Evolutionary conservation across 2,329 filamentous ascomycete genomes (phyloP).

Genomic region (Periglandula ipomoeae): DNA sequence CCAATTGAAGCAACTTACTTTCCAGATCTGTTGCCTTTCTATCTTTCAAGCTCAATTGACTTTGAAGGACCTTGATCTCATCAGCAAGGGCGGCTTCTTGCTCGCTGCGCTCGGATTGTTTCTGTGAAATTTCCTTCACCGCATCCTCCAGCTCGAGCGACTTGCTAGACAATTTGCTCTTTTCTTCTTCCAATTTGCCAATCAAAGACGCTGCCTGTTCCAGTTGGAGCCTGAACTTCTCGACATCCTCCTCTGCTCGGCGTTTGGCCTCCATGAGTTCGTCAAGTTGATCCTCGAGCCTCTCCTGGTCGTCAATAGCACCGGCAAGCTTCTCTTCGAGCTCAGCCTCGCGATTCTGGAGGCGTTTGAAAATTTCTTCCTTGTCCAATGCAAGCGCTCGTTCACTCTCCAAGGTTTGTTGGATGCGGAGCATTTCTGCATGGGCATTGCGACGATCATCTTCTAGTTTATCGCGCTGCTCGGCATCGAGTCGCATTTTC

Average conservation of each 20-base stretch:
- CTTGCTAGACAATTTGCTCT: slow-evolving; percentile 60
- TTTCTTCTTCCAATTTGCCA: slow-evolving; percentile 75
- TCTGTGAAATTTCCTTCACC: slow-evolving; percentile 59
- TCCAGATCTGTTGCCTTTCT: slow-evolving; percentile 85
- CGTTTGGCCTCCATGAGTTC: slow-evolving; percentile 83
- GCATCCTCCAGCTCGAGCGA: slow-evolving; percentile 61
- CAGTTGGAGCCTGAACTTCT: slow-evolving; percentile 68
- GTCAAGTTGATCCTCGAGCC: slow-evolving; percentile 87
- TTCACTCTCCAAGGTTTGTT: slow-evolving; percentile 92
- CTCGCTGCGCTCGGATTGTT: slow-evolving; percentile 63
- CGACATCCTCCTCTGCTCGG: slow-evolving; percentile 74
- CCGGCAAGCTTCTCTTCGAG: slow-evolving; percentile 87
- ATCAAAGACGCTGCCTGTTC: slow-evolving; percentile 90
- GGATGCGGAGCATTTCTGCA: slow-evolving; percentile 77
- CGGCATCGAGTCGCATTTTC: slow-evolving; percentile 69
- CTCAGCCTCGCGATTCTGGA: slow-evolving; percentile 85
- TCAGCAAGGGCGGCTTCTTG: slow-evolving; percentile 70
- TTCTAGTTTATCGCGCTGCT: slow-evolving; percentile 70
- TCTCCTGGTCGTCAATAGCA: slow-evolving; percentile 88
- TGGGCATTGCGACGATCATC: slow-evolving; percentile 86
- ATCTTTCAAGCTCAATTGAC: slow-evolving; percentile 80
- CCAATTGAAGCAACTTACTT: slow-evolving; percentile 68
- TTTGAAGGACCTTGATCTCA: slow-evolving; percentile 85
- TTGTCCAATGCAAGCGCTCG: slow-evolving; percentile 93
- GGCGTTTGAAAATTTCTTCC: slow-evolving; percentile 96